Base-by-base conservation (phyloP, 441 rosid genomes). In the Bocquillonia castaneifolia region DNA sequence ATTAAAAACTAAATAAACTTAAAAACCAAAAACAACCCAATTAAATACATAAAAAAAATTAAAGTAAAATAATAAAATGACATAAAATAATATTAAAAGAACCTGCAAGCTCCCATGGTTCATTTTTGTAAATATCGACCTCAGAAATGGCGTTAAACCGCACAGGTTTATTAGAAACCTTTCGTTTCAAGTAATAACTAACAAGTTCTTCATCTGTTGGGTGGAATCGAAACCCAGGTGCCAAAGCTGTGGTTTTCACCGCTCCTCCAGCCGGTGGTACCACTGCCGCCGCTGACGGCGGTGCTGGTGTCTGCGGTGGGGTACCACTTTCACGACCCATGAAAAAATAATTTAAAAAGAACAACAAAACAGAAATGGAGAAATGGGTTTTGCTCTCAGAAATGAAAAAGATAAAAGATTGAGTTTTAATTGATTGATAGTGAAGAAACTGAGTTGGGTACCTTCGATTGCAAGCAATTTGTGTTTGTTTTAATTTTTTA, bases 61-160 rank as follows among this genome's bases (percentile, higher is more conserved):
- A 32, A 40, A 31, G 39, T 3, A 50, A 23, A 23, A 6, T 4
- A 67, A 63, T 32, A 22, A 22, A 26, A 32, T 9, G 13, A 31
- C 5, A 2, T 48, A 36, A 60, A 12, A 44, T 15, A 62, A 42
- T 42, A 5, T 36, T 36, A 17, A 22, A 25, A 22, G 51, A 63
- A 86, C 97, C 96, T 67, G 93, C 83, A 60, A 93, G 90, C 34
- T 89, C 87, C 96, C 91, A 88, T 15, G 97, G 97, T 73, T 93
- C 97, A 25, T 85, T 83, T 77, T 85, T 88, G 85, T 91, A 93
- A 59, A 93, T 86, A 75, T 93, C 98, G 72, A 89, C 96, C 51
- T 86, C 93, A 0, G 84, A 83, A 69, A 89, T 90, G 66, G 86
- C 91, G 36, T 86, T 83, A 75, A 87, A 87, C 59, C 88, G 90